Conservation (phyloP, 139 green algal genomes). For the Chlamydomonas sphaeroides region DNA sequence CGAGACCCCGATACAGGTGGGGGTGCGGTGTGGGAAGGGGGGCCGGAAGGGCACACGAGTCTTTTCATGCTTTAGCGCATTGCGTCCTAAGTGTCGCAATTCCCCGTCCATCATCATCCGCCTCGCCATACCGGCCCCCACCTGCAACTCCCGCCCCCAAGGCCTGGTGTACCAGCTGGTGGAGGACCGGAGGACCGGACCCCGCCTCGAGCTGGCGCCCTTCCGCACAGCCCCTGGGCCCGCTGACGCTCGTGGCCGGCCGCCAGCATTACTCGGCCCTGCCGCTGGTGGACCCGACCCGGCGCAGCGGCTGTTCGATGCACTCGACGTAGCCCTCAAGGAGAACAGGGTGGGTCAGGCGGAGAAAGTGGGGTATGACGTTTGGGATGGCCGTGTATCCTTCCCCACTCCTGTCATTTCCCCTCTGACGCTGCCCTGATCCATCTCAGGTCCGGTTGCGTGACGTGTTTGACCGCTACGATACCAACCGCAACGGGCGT, state of each 20-base stretch:
- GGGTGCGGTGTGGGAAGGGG: background rate
- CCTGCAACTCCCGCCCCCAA: too few relatives aligned
- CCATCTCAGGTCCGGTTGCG: conserved; percentile 22
- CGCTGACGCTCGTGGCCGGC: too few relatives aligned
- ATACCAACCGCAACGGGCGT: conserved; percentile 38
- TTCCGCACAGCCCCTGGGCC: conserved; percentile 21
- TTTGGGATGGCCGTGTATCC: background rate
- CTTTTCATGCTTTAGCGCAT: too few relatives aligned
- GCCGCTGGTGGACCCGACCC: too few relatives aligned
- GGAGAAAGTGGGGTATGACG: background rate
- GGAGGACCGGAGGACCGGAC: conserved; percentile 4
- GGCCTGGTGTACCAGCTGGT: conserved; percentile 29
- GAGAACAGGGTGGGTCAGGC: background rate
- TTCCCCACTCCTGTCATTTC: background rate
- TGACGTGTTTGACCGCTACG: conserved; percentile 46
- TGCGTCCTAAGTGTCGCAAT: too few relatives aligned
- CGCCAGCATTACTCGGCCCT: too few relatives aligned
- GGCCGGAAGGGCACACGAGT: background rate
- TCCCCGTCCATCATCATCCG: too few relatives aligned
- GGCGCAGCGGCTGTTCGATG: conserved; percentile 13
- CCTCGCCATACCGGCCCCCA: too few relatives aligned
- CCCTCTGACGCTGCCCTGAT: background rate
- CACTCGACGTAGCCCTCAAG: conserved; percentile 32
- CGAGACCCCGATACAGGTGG: conserved; percentile 22
- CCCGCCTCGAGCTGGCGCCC: conserved; percentile 4